Conservation (phyloP, 2,329 filamentous ascomycete species). For the Aspergillus sp. region DNA sequence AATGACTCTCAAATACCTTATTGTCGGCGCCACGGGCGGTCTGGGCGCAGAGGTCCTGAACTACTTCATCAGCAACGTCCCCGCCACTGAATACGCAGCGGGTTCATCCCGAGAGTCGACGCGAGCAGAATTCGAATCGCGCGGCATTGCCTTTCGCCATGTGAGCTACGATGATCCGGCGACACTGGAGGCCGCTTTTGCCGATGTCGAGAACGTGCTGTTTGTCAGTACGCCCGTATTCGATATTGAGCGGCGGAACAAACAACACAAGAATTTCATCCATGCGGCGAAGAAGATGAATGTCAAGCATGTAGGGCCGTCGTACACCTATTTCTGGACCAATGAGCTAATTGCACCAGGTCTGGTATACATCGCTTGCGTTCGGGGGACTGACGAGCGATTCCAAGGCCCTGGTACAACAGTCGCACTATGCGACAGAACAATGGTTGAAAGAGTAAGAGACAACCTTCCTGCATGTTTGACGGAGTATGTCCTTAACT, state of each 20-base stretch:
- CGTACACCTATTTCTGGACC: neutral
- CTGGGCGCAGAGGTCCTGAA: conserved; percentile 34
- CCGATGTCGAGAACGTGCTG: conserved; percentile 54
- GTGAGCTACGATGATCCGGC: conserved; percentile 52
- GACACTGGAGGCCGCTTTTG: conserved; percentile 49
- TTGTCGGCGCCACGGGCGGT: conserved; percentile 39
- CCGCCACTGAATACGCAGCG: conserved; percentile 48
- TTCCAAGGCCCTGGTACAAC: conserved; percentile 54
- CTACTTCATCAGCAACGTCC: conserved; percentile 34
- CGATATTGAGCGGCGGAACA: conserved; percentile 47
- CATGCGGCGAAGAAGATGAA: conserved; percentile 53
- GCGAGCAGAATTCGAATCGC: conserved; percentile 37
- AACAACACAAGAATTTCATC: conserved; percentile 51
- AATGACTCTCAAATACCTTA: conserved; percentile 38
- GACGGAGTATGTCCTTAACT: no score
- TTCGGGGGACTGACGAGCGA: conserved; percentile 49
- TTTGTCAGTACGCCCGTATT: conserved; percentile 57
- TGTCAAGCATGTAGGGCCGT: conserved; percentile 48
- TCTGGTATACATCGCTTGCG: conserved; percentile 60
- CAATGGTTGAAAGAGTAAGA: conserved; percentile 44
- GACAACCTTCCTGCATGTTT: conserved; percentile 1
- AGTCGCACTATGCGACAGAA: conserved; percentile 59
- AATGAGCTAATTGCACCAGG: conserved; percentile 18
- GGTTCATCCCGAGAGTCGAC: conserved; percentile 49
- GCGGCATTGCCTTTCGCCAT: conserved; percentile 50